A percentile compares a stretch with the other conserved stretches of the same genome.
These are phyloP conservation scores for sunflower (Helianthus annuus) DNA, from an alignment of 129 eudicot species.

Conservation along the genomic window DNA sequence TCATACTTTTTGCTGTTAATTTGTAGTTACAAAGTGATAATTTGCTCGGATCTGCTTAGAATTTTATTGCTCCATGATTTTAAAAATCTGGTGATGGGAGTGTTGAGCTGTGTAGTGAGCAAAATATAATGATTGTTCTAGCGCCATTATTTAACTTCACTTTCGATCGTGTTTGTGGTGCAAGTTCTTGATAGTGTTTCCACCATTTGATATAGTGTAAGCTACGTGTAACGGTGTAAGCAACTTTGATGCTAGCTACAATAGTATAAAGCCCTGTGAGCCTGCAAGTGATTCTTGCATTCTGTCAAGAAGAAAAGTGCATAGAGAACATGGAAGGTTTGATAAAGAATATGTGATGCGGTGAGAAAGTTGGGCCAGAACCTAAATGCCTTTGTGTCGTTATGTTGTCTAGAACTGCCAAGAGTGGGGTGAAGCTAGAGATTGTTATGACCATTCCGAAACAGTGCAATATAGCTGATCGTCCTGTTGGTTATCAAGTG, in stretches of 20 bases:
- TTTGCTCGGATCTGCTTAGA: too few relatives aligned
- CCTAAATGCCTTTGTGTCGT: slow-evolving; percentile 85
- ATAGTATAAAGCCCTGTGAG: slow-evolving; percentile 36
- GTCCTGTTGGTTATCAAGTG: slow-evolving; percentile 90
- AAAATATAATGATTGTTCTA: slow-evolving; percentile 26
- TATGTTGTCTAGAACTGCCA: slow-evolving; percentile 78
- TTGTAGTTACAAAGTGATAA: too few relatives aligned
- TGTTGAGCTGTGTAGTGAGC: slow-evolving; percentile 27
- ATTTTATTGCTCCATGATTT: too few relatives aligned
- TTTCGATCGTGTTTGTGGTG: slow-evolving; percentile 42
- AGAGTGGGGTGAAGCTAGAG: slow-evolving; percentile 59
- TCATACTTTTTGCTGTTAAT: too few relatives aligned
- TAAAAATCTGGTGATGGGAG: too few relatives aligned
- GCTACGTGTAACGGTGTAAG: slow-evolving; percentile 24
- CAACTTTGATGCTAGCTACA: slow-evolving; percentile 14
- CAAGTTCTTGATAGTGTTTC: slow-evolving; percentile 44
- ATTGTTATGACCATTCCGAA: slow-evolving; percentile 77
- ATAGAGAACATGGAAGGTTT: slow-evolving; percentile 39
- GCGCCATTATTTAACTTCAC: slow-evolving; percentile 21
- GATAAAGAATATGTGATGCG: slow-evolving; percentile 50
- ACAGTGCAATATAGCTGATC: slow-evolving; percentile 81
- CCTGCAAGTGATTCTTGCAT: slow-evolving; percentile 25
- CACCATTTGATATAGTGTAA: slow-evolving; percentile 51
- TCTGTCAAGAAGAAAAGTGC: not conserved
- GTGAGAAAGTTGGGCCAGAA: slow-evolving; percentile 69